Evolutionary conservation across 371 early-diverging fungal genomes (phyloP), one percentile per base, ranked within the genome.

Genomic region (Lichtheimia corymbifera): DNA sequence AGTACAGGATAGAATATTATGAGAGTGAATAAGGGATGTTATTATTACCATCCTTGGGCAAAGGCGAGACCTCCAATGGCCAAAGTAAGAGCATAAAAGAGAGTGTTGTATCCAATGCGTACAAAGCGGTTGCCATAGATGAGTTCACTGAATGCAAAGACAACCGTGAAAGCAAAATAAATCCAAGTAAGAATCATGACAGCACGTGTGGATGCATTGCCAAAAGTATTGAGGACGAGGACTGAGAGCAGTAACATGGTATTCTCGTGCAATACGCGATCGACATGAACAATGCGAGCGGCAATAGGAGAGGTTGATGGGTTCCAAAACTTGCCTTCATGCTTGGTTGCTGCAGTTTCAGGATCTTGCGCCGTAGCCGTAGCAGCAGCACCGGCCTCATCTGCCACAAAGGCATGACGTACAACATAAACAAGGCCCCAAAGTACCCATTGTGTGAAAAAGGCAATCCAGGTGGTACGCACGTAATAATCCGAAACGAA

Each of bases 121-220:
- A 74, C 56, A 45, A 73, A 74, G 27, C 73, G 70, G 22, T 77
- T 72, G 17, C 70, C 68, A 61, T 61, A 61, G 24, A 60, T 53
- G 7, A 71, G 70, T 53, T 80, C 80, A 44, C 72, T 57, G 42
- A 69, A 40, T 27, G 73, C 73, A 27, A 55, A 68, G 20, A 80
- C 58, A 15, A 73, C 58, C 18, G 80, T 73, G 64, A 80, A 72
- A 12, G 71, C 76, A 56, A 77, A 67, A 63, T 66, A 80, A 20
- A 80, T 61, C 80, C 80, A 80, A 42, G 77, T 59, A 20, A 80
- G 44, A 44, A 80, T 73, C 77, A 77, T 73, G 2, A 77, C 80
- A 25, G 72, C 77, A 56, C 67, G 67, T 28, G 70, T 73, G 51
- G 76, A 75, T 25, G 64, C 77, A 63, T 66, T 70, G 53, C 70